phyloP scores from a whole-genome alignment of 2,329 filamentous ascomycete genomes.

The Hymenoscyphus infarciens region DNA sequence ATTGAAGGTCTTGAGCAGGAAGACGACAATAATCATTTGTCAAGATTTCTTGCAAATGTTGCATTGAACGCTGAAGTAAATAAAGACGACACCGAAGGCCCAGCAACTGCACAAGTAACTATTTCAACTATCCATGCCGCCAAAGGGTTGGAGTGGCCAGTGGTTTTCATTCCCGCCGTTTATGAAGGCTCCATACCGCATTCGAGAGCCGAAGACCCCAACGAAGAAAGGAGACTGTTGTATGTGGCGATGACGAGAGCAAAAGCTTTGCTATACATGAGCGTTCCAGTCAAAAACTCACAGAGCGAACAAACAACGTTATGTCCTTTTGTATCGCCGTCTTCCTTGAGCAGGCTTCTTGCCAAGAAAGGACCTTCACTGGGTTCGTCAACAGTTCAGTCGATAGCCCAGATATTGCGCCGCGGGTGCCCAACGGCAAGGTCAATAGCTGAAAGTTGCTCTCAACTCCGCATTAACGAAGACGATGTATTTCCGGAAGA shows the following conservation, averaged over 20 bases:
- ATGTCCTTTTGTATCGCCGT: constrained; percentile 66
- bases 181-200: constrained; percentile 92
- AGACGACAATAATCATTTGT: constrained; percentile 61
- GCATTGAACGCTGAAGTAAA: constrained; percentile 79
- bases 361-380: constrained; percentile 67
- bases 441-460: constrained; percentile 41
- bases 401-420: constrained; percentile 72
- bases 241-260: constrained; percentile 98
- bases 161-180: constrained; percentile 87
- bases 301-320: constrained; percentile 60
- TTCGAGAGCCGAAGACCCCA: constrained; percentile 74
- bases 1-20: constrained; percentile 70
- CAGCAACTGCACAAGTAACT: constrained; percentile 65
- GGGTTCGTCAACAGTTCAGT: constrained; percentile 56
- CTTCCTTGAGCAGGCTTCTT: constrained; percentile 49
- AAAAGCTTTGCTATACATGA: constrained; percentile 80
- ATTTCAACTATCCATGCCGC: constrained; percentile 96
- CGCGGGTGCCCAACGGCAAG: constrained; percentile 51
- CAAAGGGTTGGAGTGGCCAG: constrained; percentile 94
- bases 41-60: constrained; percentile 84
- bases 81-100: constrained; percentile 54
- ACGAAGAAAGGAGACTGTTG: constrained; percentile 82
- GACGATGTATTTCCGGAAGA: constrained; percentile 68
- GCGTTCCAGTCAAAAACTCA: constrained; percentile 68
- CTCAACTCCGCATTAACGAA: constrained; percentile 53